Percentiles rank a stretch among this genome's conserved stretches.
phyloP scores from a whole-genome alignment of 2,329 filamentous ascomycete species.

The Xylariaceae sp. region DNA sequence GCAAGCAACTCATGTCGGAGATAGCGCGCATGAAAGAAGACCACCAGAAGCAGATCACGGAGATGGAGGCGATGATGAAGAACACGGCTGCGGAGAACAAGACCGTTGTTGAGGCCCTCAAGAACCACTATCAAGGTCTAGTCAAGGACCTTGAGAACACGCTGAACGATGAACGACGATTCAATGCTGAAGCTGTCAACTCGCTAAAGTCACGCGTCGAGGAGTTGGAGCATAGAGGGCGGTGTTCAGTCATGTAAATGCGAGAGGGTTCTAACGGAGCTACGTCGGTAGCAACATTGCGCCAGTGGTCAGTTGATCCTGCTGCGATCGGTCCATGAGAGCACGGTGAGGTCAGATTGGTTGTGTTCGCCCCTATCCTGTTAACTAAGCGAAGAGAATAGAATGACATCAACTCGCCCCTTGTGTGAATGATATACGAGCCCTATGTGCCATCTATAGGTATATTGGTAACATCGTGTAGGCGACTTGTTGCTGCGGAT shows the following conservation, averaged over 20 bases:
- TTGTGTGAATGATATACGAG: too few species aligned
- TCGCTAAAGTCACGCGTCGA: conserved; percentile 25
- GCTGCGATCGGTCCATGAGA: not conserved
- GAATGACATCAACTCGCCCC: too few species aligned
- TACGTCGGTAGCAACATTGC: not conserved
- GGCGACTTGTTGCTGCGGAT: too few species aligned
- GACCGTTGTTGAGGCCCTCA: conserved; percentile 24
- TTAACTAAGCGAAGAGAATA: too few species aligned
- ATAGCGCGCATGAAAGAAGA: conserved; percentile 51
- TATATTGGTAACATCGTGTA: too few species aligned
- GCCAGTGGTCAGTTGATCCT: not conserved
- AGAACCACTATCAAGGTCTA: conserved; percentile 25
- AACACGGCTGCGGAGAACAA: conserved; percentile 27
- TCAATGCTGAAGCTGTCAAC: conserved; percentile 27
- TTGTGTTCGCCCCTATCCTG: not conserved
- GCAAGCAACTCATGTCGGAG: conserved; percentile 53
- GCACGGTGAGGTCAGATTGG: not conserved
- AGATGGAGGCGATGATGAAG: conserved; percentile 45
- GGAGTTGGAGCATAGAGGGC: conserved; percentile 19
- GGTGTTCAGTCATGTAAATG: conserved; percentile 28
- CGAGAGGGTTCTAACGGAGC: not conserved
- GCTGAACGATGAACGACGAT: conserved; percentile 26
- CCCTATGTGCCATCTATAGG: too few species aligned
- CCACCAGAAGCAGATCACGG: conserved; percentile 53
- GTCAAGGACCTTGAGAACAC: conserved; percentile 27